phyloP scores from a whole-genome alignment of 2,329 filamentous ascomycete genomes.

The Neonectria neomacrospora region DNA sequence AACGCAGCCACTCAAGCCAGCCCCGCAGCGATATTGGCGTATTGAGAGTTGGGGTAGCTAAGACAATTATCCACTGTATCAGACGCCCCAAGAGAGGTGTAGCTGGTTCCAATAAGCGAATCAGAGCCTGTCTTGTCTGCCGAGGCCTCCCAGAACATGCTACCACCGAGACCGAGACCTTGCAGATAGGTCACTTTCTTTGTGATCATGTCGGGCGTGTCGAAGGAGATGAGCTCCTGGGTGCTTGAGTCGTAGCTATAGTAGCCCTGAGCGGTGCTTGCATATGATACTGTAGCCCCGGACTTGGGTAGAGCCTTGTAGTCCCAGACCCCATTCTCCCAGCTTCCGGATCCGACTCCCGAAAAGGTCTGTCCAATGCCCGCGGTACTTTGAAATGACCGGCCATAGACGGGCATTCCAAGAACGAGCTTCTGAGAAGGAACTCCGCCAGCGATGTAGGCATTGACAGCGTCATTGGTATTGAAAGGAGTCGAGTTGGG shows the following conservation, averaged over 20 bases:
- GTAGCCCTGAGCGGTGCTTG: conserved; percentile 67
- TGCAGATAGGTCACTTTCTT: conserved; percentile 74
- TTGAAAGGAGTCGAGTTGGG: conserved; percentile 73
- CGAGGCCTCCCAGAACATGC: conserved; percentile 88
- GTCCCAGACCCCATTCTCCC: conserved; percentile 81
- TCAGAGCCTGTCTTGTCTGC: conserved; percentile 68
- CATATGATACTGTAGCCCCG: conserved; percentile 67
- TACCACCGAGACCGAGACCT: conserved; percentile 72
- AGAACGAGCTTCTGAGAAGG: conserved; percentile 74
- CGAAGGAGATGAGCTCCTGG: conserved; percentile 76
- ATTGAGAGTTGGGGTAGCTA: conserved; percentile 62
- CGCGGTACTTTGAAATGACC: conserved; percentile 64
- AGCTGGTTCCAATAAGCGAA: conserved; percentile 66
- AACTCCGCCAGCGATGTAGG: conserved; percentile 72
- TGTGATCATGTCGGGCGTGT: conserved; percentile 67
- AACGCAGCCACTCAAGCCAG: background rate
- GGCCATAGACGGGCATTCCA: conserved; percentile 84
- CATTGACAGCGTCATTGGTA: conserved; percentile 69
- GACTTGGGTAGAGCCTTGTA: conserved; percentile 79
- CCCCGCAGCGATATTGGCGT: conserved; percentile 58
- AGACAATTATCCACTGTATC: conserved; percentile 61
- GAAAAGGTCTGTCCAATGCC: conserved; percentile 48
- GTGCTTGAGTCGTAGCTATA: conserved; percentile 74
- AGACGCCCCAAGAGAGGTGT: conserved; percentile 53
- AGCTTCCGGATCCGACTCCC: conserved; percentile 74